Evolutionary conservation across 768 basidiomycete species (phyloP).

Genomic region (Pleurotus eryngii): DNA sequence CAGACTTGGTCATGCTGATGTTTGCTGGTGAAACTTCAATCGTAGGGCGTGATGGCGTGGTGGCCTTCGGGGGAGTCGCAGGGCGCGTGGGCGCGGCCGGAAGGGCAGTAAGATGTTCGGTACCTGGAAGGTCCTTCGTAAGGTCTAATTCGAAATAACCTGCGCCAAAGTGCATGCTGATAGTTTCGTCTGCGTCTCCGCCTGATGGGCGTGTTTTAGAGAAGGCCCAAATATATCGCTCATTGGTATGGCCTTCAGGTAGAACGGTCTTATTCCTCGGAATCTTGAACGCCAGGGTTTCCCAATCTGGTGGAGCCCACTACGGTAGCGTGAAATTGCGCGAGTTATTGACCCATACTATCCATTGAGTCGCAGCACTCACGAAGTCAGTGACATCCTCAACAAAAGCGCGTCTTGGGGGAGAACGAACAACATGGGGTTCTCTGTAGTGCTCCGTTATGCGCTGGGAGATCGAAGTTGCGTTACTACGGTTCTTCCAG

Average conservation of each 20-base stretch:
- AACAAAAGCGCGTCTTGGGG: constrained; percentile 42
- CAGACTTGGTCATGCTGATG: background rate
- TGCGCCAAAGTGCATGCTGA: constrained; percentile 32
- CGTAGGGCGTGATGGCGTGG: constrained; percentile 3
- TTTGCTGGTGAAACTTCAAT: background rate
- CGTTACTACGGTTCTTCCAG: constrained; percentile 48
- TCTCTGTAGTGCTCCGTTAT: constrained; percentile 42
- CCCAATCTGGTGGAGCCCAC: constrained; percentile 24
- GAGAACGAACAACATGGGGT: constrained; percentile 40
- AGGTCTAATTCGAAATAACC: constrained; percentile 33
- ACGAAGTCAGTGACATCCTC: constrained; percentile 20
- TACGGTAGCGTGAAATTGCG: background rate
- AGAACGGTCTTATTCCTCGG: constrained; percentile 29
- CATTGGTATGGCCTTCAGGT: constrained; percentile 9
- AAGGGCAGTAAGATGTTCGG: constrained; percentile 5
- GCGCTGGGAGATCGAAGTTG: constrained; percentile 57
- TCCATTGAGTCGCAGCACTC: constrained; percentile 27
- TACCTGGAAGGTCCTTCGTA: constrained; percentile 19
- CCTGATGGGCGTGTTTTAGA: constrained; percentile 13
- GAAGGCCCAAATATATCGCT: constrained; percentile 6
- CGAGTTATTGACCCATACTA: background rate
- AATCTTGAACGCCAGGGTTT: constrained; percentile 38
- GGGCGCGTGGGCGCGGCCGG: background rate
- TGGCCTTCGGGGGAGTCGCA: background rate
- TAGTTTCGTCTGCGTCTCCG: constrained; percentile 23